A percentile compares a stretch with the other conserved stretches of the same genome.
Conservation (phyloP, 2,329 filamentous ascomycete genomes). For the Falciphora oryzae region DNA sequence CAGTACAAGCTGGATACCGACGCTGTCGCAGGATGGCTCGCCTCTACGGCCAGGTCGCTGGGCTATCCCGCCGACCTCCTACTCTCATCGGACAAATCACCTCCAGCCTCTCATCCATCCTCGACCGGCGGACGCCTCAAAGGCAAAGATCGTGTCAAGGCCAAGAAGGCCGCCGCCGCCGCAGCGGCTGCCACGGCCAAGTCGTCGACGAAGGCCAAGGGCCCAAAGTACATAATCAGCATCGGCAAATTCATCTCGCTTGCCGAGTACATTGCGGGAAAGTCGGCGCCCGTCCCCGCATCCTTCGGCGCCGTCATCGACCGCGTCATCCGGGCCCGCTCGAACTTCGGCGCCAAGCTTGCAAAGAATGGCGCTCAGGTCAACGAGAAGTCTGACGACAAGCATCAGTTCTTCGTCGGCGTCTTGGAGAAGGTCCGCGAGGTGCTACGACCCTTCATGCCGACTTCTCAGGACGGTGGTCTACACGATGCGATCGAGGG, state of each 20-base stretch:
- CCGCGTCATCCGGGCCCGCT: constrained; percentile 29
- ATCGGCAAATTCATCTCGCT: constrained; percentile 32
- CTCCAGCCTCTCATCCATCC: too few species aligned
- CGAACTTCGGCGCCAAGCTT: constrained; percentile 21
- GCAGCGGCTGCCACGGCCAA: constrained; percentile 20
- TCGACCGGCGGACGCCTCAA: neutral
- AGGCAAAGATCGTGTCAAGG: constrained; percentile 18
- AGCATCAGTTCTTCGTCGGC: constrained; percentile 29
- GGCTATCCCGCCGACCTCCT: constrained; percentile 25
- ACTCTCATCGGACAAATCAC: neutral
- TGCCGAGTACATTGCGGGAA: constrained; percentile 29
- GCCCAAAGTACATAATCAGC: constrained; percentile 27
- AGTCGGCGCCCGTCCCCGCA: constrained; percentile 17
- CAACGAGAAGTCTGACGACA: constrained; percentile 19
- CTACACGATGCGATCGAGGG: neutral
- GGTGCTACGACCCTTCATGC: constrained; percentile 21
- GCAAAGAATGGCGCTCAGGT: constrained; percentile 13
- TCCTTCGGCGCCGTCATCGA: constrained; percentile 27
- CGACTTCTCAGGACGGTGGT: constrained; percentile 18
- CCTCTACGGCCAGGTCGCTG: constrained; percentile 30
- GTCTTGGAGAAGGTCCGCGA: constrained; percentile 28
- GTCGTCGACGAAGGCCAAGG: neutral
- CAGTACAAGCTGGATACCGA: constrained; percentile 37
- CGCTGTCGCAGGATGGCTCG: constrained; percentile 35
- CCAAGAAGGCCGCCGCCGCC: constrained; percentile 16